Evolutionary conservation across 2,329 filamentous ascomycete species (phyloP).

Genomic region (Proliferodiscus dingleyae): DNA sequence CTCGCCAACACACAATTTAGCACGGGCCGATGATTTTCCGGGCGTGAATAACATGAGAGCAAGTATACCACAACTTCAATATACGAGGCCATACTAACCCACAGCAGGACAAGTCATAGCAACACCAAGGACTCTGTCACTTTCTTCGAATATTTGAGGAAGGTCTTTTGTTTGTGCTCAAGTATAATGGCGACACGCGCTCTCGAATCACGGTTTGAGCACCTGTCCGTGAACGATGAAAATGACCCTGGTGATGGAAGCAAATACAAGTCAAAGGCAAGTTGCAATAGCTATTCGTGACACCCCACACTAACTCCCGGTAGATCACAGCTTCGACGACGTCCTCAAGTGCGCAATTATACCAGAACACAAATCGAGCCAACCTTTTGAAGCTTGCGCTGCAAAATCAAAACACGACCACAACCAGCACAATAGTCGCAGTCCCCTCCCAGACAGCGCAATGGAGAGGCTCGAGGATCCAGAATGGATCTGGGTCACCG

Average conservation of each 20-base stretch:
- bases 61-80: slow-evolving; percentile 2
- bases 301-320: slow-evolving; percentile 34
- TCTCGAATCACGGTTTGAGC: slow-evolving; percentile 84
- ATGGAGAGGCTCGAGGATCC: slow-evolving; percentile 39
- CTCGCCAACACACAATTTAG: too few relatives aligned
- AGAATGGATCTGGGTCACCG: slow-evolving; percentile 45
- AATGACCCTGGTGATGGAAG: slow-evolving; percentile 59
- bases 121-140: neutral
- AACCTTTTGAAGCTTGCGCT: slow-evolving; percentile 84
- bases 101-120: slow-evolving; percentile 5
- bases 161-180: slow-evolving; percentile 1
- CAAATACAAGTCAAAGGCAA: slow-evolving; percentile 75
- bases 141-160: too few relatives aligned
- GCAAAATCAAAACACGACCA: slow-evolving; percentile 68
- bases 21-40: too few relatives aligned
- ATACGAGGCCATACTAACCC: slow-evolving; percentile 21
- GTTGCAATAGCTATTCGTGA: slow-evolving; percentile 28
- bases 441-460: slow-evolving; percentile 63
- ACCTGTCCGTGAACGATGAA: slow-evolving; percentile 84
- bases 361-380: slow-evolving; percentile 58
- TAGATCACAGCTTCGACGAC: slow-evolving; percentile 27
- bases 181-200: slow-evolving; percentile 64
- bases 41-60: neutral
- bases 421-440: slow-evolving; percentile 62
- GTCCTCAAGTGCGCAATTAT: slow-evolving; percentile 32